phyloP scores from a whole-genome alignment of 805 yeast genomes.

The Vanderwaltozyma polyspora region DNA sequence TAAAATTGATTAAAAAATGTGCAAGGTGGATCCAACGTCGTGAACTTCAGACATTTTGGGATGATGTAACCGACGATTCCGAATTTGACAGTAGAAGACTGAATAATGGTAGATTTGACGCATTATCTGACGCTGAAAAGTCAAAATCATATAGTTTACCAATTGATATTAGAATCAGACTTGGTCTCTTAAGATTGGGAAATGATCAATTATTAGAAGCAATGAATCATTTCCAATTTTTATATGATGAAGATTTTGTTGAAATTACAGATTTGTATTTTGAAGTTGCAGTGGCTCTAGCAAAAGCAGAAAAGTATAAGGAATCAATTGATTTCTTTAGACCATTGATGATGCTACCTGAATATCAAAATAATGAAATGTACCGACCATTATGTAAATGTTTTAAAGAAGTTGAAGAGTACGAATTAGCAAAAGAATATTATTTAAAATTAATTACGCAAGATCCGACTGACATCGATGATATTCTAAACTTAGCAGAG shows the following conservation, averaged over 20 bases:
- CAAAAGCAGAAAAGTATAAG: conserved; percentile 54
- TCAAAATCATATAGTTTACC: conserved; percentile 46
- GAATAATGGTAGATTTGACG: conserved; percentile 34
- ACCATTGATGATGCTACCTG: conserved; percentile 46
- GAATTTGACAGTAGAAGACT: conserved; percentile 73
- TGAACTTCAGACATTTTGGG: conserved; percentile 38
- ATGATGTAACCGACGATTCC: conserved; percentile 46
- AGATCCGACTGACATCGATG: conserved; percentile 57
- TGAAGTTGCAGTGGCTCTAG: conserved; percentile 67
- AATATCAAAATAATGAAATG: conserved; percentile 38
- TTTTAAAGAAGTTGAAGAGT: conserved; percentile 60
- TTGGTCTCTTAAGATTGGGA: conserved; percentile 64
- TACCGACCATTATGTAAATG: conserved; percentile 60
- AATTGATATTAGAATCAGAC: conserved; percentile 73
- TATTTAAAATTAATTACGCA: conserved; percentile 44
- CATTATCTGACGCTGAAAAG: conserved; percentile 30
- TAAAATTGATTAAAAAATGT: conserved; percentile 53
- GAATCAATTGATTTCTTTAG: conserved; percentile 63
- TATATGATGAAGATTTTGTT: conserved; percentile 44
- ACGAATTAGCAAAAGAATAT: conserved; percentile 49
- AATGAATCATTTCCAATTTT: conserved; percentile 48
- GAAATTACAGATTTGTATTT: conserved; percentile 62
- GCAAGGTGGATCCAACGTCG: conserved; percentile 79
- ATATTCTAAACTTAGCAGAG: conserved; percentile 72
- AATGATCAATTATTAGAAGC: conserved; percentile 61